Evolutionary conservation across 176 grass and related monocot species (phyloP).

Genomic region (Saccharum officinarum): DNA sequence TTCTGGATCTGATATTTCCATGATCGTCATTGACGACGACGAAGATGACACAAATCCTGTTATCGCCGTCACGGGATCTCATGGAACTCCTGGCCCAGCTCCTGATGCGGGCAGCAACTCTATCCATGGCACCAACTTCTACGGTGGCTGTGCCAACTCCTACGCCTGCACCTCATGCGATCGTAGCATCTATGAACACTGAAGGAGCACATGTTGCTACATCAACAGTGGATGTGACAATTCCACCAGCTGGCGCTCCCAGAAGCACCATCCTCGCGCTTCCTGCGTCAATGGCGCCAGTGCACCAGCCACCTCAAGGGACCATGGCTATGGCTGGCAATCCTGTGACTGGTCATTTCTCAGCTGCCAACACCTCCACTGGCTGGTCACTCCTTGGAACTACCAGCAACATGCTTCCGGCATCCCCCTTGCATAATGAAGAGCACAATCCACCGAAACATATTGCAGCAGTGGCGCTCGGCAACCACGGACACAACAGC

Average conservation of each 20-base stretch:
- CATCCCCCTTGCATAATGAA: not conserved
- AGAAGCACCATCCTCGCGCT: not conserved
- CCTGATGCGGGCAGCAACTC: not conserved
- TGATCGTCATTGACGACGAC: not conserved
- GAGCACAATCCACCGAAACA: not conserved
- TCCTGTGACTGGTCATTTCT: not conserved
- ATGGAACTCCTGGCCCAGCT: not conserved
- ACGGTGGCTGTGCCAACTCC: not conserved
- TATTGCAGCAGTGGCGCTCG: not conserved
- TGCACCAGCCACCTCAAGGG: not conserved
- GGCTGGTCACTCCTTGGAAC: not conserved
- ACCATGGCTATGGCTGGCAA: not conserved
- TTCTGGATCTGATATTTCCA: not conserved
- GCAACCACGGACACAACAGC: not conserved
- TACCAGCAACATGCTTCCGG: not conserved
- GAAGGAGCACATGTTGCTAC: not conserved
- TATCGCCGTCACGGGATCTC: not conserved
- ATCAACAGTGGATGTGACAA: too few relatives aligned
- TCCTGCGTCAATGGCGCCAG: not conserved
- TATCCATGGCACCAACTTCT: not conserved
- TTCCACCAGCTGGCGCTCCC: not conserved
- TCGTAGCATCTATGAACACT: not conserved
- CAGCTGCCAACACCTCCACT: not conserved
- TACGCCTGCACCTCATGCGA: not conserved
- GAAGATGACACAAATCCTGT: not conserved